Evolutionary conservation across 352 stramenopile genomes (phyloP), one percentile per base, ranked within the genome.

Genomic region (Phytophthora multivora): DNA sequence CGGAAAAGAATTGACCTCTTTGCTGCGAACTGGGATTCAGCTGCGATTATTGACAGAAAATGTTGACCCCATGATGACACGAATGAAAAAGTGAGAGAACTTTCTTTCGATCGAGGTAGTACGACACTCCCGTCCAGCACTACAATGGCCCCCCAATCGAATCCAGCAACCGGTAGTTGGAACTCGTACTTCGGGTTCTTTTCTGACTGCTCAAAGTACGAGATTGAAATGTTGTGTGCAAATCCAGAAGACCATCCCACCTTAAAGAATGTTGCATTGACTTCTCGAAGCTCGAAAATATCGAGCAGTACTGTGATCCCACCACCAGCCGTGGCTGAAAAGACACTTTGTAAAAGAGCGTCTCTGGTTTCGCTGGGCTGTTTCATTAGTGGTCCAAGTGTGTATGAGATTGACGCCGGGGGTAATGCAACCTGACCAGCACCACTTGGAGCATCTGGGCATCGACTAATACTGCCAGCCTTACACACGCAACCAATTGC

Each of bases 151-250:
- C 80, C 77, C 67, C 68, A 84, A 41, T 87, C 61, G 33, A 86
- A 89, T 8, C 73, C 71, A 48, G 75, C 77, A n/a, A 72, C 6
- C 3, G 75, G 73, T 4, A 89, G 3, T 58, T 79, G 73, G 36
- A 89, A 79, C 10, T 87, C 80, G 31, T 79, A 81, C 12, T 52
- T 79, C 13, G 43, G 35, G 19, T 54, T 69, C 12, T 45, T 18
- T 11, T 66, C 41, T 0, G 69, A 66, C 16, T 68, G 71, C 36
- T 86, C 73, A 33, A 84, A 86, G 47, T 84, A 86, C 41, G 50
- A 64, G 23, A 89, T 54, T 3, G 75, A 71, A n/a, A 89, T 68
- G 56, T 86, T 87, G 57, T 89, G 75, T 0, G 48, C 77, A 41
- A 79, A 76, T 4, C 79, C 76, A 19, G 41, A 61, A 6, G 48